Base-by-base conservation (phyloP, 2,329 filamentous ascomycete species). In the Dactylonectria macrodidyma region DNA sequence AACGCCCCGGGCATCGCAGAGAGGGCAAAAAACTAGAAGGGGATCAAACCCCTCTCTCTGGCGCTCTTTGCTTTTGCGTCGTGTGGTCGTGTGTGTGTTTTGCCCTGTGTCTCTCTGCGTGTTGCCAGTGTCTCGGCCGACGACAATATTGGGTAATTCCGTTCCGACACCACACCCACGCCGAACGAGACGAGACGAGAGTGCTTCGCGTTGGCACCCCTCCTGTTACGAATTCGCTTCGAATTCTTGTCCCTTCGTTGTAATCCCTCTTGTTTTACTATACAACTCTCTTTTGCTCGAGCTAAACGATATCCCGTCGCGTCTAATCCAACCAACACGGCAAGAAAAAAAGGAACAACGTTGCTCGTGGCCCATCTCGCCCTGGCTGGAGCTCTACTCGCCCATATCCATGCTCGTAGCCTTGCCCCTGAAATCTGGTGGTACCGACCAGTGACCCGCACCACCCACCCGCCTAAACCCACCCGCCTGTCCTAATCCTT, bases 401-500 rank as follows among this genome's bases (percentile, higher is more conserved):
- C 33, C 36, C 51, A 54, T 36, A 33, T 33, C 56, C 38, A 59
- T 50, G 38, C 16, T 24, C 10, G 38, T 30, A 22, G n/a, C 44
- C 36, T 48, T 67, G 65, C 65, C 65, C 65, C 65, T 67, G 65
- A 67, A 67, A 64, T 63, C 54, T 59, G 50, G 30, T 62, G 59
- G 59, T 58, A 52, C 64, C 64, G 51, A 22, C 64, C 59, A 62
- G 34, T 62, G 61, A 67, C 65, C 65, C 60, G 60, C 65, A 58
- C 59, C 65, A 55, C 60, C 46, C 44, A 56, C 58, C 24, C 41
- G 22, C 30, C 59, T 30, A 44, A 54, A 9, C 7, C 52, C 26
- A 44, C 36, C 24, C 51, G 51, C 33, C 19, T 24, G 46, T 47
- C 46, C 46, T 24, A 58, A 58, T 58, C 64, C 59, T 47, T 66